Percentiles rank a stretch among this genome's conserved stretches.
Evolutionary conservation across 106 monocot species (phyloP).

Genomic region (Acorus gramineus): DNA sequence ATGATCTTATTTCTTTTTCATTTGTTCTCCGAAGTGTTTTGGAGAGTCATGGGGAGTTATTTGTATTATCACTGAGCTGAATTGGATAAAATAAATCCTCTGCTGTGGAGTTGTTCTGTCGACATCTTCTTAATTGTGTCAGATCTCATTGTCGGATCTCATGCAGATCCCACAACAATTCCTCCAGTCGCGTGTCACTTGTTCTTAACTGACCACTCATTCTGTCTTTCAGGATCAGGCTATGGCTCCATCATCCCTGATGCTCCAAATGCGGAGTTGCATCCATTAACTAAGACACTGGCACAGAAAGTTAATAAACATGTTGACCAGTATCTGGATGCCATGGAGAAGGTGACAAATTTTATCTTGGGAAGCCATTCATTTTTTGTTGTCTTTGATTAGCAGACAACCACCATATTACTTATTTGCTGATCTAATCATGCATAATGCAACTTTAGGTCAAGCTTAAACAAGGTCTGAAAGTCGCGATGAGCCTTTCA

Average conservation of each 20-base stretch:
- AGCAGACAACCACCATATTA: too few relatives aligned
- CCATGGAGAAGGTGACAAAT: conserved; percentile 84
- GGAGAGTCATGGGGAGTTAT: too few relatives aligned
- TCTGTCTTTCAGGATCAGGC: conserved; percentile 61
- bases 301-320: conserved; percentile 48
- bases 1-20: too few relatives aligned
- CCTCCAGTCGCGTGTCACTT: neutral
- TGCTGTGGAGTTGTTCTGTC: too few relatives aligned
- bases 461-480: conserved; percentile 89
- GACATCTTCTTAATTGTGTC: too few relatives aligned
- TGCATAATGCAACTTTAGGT: conserved; percentile 34
- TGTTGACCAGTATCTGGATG: conserved; percentile 82
- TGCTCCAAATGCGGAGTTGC: conserved; percentile 51
- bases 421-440: too few relatives aligned
- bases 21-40: too few relatives aligned
- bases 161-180: too few relatives aligned
- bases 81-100: too few relatives aligned
- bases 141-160: too few relatives aligned
- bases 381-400: neutral
- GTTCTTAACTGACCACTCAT: neutral
- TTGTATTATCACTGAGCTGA: too few relatives aligned
- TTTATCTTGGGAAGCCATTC: neutral
- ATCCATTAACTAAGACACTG: conserved; percentile 47
- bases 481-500: conserved; percentile 87
- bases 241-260: conserved; percentile 81